phyloP scores from a whole-genome alignment of 106 monocot genomes.

The Dendrobium chrysotoxum region DNA sequence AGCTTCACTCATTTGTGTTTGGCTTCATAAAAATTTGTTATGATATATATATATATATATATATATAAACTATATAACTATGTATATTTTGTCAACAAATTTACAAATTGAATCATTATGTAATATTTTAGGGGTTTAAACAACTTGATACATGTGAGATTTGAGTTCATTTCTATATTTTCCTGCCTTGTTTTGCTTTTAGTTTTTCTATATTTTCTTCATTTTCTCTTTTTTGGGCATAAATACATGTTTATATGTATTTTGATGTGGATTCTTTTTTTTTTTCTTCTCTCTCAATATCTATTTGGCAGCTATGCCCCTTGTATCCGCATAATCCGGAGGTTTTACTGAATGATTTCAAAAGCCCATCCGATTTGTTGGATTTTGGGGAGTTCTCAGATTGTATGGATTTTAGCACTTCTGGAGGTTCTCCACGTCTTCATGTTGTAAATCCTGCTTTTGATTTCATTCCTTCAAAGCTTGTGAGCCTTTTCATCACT shows the following conservation, averaged over 20 bases:
- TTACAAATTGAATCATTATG: too few relatives aligned
- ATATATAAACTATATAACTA: too few relatives aligned
- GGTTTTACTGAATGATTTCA: conserved; percentile 84
- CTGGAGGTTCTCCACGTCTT: conserved; percentile 65
- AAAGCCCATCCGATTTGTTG: conserved; percentile 77
- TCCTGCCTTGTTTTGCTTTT: background rate
- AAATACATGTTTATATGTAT: background rate
- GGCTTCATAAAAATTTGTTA: too few relatives aligned
- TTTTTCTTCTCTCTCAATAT: background rate
- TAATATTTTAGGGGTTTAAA: too few relatives aligned
- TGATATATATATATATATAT: too few relatives aligned
- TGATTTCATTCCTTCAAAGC: conserved; percentile 95
- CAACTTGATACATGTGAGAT: too few relatives aligned
- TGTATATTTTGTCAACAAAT: too few relatives aligned
- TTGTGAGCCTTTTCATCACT: conserved; percentile 96
- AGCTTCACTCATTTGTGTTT: too few relatives aligned
- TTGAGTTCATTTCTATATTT: too few relatives aligned
- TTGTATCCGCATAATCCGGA: conserved; percentile 97
- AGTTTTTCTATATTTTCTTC: background rate
- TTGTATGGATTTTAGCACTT: conserved; percentile 75
- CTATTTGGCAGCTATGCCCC: conserved; percentile 69
- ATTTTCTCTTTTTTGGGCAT: background rate
- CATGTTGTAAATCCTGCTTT: conserved; percentile 95
- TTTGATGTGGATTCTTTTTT: background rate
- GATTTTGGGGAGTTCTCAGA: conserved; percentile 96